These are phyloP conservation scores for Halophytophthora batemanensis DNA, from an alignment of 352 stramenopile species.

Conservation along the genomic window DNA sequence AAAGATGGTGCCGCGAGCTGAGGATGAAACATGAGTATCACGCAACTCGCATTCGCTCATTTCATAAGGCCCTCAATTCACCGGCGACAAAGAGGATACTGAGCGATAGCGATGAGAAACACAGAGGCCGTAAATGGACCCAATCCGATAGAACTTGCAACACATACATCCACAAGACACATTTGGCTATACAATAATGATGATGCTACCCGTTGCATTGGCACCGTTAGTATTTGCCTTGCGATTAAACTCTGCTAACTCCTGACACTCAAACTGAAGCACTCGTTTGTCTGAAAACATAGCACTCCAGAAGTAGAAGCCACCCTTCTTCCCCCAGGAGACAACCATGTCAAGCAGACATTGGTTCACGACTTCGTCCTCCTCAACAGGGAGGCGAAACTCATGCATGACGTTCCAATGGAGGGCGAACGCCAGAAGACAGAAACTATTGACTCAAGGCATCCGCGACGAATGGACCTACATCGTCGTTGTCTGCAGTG, in stretches of 20 bases:
- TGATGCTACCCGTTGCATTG: not conserved
- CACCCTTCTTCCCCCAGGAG: not conserved
- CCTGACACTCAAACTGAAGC: slow-evolving; percentile 1
- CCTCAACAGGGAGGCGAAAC: not conserved
- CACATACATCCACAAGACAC: too few relatives aligned
- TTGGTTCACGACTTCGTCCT: not conserved
- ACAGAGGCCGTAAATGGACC: too few relatives aligned
- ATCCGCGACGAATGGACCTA: slow-evolving; percentile 3
- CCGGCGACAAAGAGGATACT: too few relatives aligned
- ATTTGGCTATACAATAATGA: too few relatives aligned
- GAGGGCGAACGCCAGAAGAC: not conserved
- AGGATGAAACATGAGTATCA: too few relatives aligned
- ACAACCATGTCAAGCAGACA: slow-evolving; percentile 1
- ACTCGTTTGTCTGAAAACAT: not conserved
- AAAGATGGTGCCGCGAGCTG: too few relatives aligned
- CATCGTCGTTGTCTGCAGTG: not conserved
- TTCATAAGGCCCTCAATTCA: too few relatives aligned
- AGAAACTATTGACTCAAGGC: not conserved
- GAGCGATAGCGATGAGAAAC: too few relatives aligned
- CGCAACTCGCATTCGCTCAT: too few relatives aligned
- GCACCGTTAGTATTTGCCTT: not conserved
- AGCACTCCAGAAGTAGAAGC: slow-evolving; percentile 1
- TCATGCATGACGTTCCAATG: slow-evolving; percentile 5
- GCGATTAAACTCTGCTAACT: not conserved
- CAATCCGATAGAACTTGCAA: too few relatives aligned